Conservation (phyloP, 2,329 filamentous ascomycete species). For the Calonectria naviculata region DNA sequence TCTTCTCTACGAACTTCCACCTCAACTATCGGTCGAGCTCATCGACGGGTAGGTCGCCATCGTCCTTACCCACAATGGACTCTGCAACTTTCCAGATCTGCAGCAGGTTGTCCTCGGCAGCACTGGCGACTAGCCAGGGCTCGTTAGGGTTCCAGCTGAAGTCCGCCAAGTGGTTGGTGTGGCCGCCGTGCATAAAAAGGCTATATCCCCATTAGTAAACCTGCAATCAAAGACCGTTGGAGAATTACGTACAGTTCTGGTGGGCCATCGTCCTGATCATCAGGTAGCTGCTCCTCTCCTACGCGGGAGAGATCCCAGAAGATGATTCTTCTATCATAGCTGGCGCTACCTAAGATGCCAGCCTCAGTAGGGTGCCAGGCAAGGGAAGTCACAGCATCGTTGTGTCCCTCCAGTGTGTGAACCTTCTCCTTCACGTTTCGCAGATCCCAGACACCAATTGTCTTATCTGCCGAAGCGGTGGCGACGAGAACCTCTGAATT, state of each 20-base stretch:
- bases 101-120: conserved; percentile 95
- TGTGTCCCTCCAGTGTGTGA: conserved; percentile 89
- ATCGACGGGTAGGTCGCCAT: conserved; percentile 79
- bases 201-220: conserved; percentile 54
- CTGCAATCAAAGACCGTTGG: not conserved
- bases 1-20: conserved; percentile 47
- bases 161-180: conserved; percentile 96
- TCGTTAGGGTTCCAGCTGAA: conserved; percentile 99
- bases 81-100: conserved; percentile 94
- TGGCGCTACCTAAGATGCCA: conserved; percentile 88
- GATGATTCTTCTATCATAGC: conserved; percentile 92
- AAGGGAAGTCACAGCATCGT: conserved; percentile 89
- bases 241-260: conserved; percentile 82
- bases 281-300: conserved; percentile 93
- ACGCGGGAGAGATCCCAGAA: conserved; percentile 96
- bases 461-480: conserved; percentile 95
- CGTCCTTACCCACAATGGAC: conserved; percentile 82
- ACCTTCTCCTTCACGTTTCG: conserved; percentile 91
- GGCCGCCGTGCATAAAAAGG: conserved; percentile 98
- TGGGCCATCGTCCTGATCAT: conserved; percentile 94
- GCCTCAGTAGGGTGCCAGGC: conserved; percentile 95
- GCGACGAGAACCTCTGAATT: conserved; percentile 90
- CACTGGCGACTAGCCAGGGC: conserved; percentile 95
- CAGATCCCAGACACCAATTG: conserved; percentile 94
- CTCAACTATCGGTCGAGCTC: conserved; percentile 74